These are phyloP conservation scores for Xanthoparmelia taractica DNA, from an alignment of 495 filamentous ascomycete species.

Conservation along the genomic window DNA sequence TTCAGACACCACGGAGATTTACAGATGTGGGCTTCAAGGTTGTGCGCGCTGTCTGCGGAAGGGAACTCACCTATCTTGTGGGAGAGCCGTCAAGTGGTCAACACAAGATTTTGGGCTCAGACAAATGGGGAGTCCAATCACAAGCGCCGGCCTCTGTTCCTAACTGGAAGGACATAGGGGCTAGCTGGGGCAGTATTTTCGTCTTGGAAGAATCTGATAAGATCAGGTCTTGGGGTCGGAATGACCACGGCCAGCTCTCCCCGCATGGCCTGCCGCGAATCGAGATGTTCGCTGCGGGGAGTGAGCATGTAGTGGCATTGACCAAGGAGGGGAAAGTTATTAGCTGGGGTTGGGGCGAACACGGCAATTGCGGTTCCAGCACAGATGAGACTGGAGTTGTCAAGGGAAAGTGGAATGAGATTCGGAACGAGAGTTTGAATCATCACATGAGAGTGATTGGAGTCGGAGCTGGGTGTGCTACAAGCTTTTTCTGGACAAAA, in stretches of 20 bases:
- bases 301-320: conserved; percentile 74
- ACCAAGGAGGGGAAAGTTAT: conserved; percentile 52
- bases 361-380: conserved; percentile 83
- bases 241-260: conserved; percentile 77
- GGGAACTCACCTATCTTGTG: conserved; percentile 71
- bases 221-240: conserved; percentile 62
- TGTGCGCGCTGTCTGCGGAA: conserved; percentile 60
- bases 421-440: conserved; percentile 40
- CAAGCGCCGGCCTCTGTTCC: conserved; percentile 27
- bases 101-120: conserved; percentile 55
- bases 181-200: conserved; percentile 78
- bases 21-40: conserved; percentile 47
- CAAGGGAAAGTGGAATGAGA: conserved; percentile 53
- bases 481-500: conserved; percentile 51
- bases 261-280: conserved; percentile 47
- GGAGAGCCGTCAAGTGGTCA: conserved; percentile 45
- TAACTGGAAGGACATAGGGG: conserved; percentile 53
- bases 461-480: conserved; percentile 80
- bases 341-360: conserved; percentile 93
- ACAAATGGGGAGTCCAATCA: conserved; percentile 58
- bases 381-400: conserved; percentile 55
- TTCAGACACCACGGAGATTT: conserved; percentile 54
- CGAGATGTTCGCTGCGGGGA: conserved; percentile 62
- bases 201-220: conserved; percentile 50
- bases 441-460: conserved; percentile 35